Base-by-base conservation (phyloP, 208 protist genomes). In the Balamuthia mandrillaris region DNA sequence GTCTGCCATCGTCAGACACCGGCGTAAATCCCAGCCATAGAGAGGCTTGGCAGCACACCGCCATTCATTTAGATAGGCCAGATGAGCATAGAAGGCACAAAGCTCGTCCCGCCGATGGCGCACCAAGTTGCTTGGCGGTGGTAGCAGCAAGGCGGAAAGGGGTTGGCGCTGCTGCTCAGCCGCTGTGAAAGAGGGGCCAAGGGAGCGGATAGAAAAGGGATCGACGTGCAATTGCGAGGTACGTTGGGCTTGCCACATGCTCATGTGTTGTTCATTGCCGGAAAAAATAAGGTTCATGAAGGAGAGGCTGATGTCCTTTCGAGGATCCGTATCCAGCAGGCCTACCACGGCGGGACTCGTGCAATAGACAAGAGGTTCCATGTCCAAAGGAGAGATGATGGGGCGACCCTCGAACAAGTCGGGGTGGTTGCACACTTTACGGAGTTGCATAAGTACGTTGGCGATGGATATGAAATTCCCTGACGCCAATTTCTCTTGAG, bases 361-460 rank as follows among this genome's bases (percentile, higher is more conserved):
- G n/a, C n/a, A n/a, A n/a, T n/a, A n/a, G n/a, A n/a, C n/a, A n/a
- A n/a, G n/a, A n/a, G n/a, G n/a, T n/a, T n/a, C n/a, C 49, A 56
- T 56, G n/a, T 56, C 49, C 16, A 56, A 56, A 56, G 49, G 49
- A 21, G 49, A 56, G 18, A 21, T n/a, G 49, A 56, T 56, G 49
- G 49, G 49, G n/a, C 49, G 49, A 21, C 14, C 44, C 45, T 27
- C 49, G 70, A 10, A 96, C 42, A 99, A 86, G 77, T 98, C 95
- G 0, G 98, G 98, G 88, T 99, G 98, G 84, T 99, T 97, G 89
- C 97, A 99, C n/a, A 98, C 96, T 85, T 98, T 99, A 37, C 97
- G 92, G 24, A 99, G 92, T 61, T 96, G 95, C 88, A 98, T 96
- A 6, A 99, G 89, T 35, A 98, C 95, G 66, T 96, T 95, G 56